phyloP scores from a whole-genome alignment of 2,329 filamentous ascomycete genomes.

The Scortechinia acanthostroma region DNA sequence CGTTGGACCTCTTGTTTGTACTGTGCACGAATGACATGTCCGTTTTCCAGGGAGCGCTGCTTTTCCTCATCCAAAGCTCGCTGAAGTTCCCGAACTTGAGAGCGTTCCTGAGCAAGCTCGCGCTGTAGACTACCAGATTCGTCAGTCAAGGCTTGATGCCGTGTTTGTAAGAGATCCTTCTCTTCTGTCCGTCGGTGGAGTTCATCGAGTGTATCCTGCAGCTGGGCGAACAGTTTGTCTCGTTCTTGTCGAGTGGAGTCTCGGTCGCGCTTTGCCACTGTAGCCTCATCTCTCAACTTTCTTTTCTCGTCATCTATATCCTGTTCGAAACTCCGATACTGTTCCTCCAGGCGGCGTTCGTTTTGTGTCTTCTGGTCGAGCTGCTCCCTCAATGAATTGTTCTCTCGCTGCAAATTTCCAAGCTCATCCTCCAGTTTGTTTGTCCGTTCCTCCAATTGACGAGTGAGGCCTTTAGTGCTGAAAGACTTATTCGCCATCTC shows the following conservation, averaged over 20 bases:
- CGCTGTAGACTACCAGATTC: conserved; percentile 63
- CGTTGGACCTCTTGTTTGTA: conserved; percentile 37
- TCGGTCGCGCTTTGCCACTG: conserved; percentile 27
- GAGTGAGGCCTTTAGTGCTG: conserved; percentile 65
- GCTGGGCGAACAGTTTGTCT: conserved; percentile 11
- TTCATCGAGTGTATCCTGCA: conserved; percentile 51
- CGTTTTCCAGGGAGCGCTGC: conserved; percentile 48
- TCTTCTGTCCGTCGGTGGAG: conserved; percentile 52
- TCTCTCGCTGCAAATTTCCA: conserved; percentile 38
- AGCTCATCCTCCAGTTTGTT: conserved; percentile 62
- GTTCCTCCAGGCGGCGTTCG: conserved; percentile 31
- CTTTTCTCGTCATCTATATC: neutral
- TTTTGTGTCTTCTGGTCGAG: conserved; percentile 35
- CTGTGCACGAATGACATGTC: conserved; percentile 25
- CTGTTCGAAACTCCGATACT: conserved; percentile 21
- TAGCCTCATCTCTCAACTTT: neutral
- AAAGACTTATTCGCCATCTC: conserved; percentile 76
- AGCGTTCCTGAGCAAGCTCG: conserved; percentile 45
- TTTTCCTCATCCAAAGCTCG: conserved; percentile 41
- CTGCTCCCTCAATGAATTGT: conserved; percentile 41
- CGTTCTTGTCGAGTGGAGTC: conserved; percentile 20
- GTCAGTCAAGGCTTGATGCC: conserved; percentile 58
- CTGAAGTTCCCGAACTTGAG: conserved; percentile 36
- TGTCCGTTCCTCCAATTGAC: conserved; percentile 69
- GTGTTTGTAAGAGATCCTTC: conserved; percentile 62